These are phyloP conservation scores for Entophlyctis helioformis DNA, from an alignment of 192 early-diverging fungal genomes.

Conservation along the genomic window DNA sequence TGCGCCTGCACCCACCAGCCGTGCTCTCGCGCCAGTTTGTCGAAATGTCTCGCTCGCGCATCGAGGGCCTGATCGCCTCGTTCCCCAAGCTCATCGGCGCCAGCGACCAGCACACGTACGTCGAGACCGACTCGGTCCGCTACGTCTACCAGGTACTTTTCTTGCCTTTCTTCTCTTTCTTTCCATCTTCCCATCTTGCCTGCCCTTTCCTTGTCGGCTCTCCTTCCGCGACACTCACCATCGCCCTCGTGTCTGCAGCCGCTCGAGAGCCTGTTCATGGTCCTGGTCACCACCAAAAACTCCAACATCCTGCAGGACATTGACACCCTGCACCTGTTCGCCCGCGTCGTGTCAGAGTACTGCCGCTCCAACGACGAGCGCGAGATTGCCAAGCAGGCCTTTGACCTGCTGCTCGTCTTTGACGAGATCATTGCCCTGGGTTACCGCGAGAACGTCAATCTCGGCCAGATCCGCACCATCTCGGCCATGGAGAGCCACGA, in stretches of 20 bases:
- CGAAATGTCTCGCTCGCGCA: conserved; percentile 91
- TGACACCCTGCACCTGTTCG: conserved; percentile 88
- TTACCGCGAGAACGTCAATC: conserved; percentile 81
- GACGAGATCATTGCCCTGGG: conserved; percentile 87
- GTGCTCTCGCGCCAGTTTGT: conserved; percentile 77
- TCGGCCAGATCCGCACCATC: conserved; percentile 85
- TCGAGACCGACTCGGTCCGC: conserved; percentile 92
- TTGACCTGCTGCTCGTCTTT: conserved; percentile 85
- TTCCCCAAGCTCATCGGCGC: conserved; percentile 92
- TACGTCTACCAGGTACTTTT: conserved; percentile 78
- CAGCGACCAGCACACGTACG: conserved; percentile 89
- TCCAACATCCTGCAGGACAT: conserved; percentile 99
- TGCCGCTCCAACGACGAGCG: conserved; percentile 78
- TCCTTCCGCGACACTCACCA: background rate
- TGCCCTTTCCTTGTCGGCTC: background rate
- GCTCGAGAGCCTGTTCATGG: conserved; percentile 86
- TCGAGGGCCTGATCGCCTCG: conserved; percentile 90
- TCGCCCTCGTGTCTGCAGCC: conserved; percentile 35
- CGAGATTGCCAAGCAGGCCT: conserved; percentile 73
- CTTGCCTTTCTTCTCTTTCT: background rate
- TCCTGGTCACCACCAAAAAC: conserved; percentile 88
- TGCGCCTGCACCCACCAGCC: conserved; percentile 1
- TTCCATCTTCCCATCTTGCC: background rate
- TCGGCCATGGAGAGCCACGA: conserved; percentile 98
- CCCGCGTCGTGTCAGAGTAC: conserved; percentile 79